phyloP scores from a whole-genome alignment of 2,329 filamentous ascomycete species.

The Aspergillus aculeatinus region DNA sequence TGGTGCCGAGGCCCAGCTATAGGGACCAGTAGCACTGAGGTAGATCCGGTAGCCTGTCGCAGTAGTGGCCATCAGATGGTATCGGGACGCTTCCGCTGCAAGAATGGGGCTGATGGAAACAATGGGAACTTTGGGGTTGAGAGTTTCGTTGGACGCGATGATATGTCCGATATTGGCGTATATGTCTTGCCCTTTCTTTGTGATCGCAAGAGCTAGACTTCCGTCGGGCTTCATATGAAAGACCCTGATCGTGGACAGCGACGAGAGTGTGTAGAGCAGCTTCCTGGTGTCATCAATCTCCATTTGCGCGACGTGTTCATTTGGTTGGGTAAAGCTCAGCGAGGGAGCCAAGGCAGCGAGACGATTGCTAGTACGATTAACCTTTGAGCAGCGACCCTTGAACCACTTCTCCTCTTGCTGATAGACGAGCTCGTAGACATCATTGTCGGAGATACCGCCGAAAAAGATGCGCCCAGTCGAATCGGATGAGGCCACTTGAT shows the following conservation, averaged over 20 bases:
- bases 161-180: constrained; percentile 80
- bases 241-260: constrained; percentile 81
- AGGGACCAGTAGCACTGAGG: constrained; percentile 80
- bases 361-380: constrained; percentile 79
- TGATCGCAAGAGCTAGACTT: constrained; percentile 55
- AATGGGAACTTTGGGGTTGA: constrained; percentile 71
- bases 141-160: constrained; percentile 66
- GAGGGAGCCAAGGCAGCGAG: constrained; percentile 58
- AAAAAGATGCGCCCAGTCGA: constrained; percentile 92
- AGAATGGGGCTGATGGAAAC: constrained; percentile 85
- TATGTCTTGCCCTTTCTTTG: constrained; percentile 53
- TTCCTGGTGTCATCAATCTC: constrained; percentile 84
- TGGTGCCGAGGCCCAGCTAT: constrained; percentile 54
- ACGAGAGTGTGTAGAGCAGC: constrained; percentile 88
- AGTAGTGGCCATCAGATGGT: constrained; percentile 88
- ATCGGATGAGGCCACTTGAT: constrained; percentile 72
- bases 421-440: constrained; percentile 92
- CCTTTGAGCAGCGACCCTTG: constrained; percentile 78
- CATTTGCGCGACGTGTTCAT: constrained; percentile 72
- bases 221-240: constrained; percentile 74
- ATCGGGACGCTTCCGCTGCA: constrained; percentile 75
- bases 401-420: constrained; percentile 99
- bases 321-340: constrained; percentile 44
- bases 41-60: constrained; percentile 89
- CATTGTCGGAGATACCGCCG: constrained; percentile 73